Percentiles rank a stretch among this genome's conserved stretches.
These are phyloP conservation scores for Thielaviopsis populi DNA, from an alignment of 2,329 filamentous ascomycete species.

Conservation along the genomic window DNA sequence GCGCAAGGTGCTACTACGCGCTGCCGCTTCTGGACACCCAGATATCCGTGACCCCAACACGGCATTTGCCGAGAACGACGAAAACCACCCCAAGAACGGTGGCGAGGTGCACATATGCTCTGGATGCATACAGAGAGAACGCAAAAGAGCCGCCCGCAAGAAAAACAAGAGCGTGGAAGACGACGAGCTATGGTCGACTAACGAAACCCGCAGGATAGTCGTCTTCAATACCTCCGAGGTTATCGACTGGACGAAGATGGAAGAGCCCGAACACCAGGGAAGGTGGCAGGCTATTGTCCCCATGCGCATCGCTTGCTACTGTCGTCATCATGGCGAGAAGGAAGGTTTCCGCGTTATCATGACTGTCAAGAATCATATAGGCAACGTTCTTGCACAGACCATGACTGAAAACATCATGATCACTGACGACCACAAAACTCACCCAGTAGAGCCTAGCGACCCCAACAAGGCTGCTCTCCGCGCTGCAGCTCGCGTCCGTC, in stretches of 20 bases:
- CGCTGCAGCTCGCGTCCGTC: slow-evolving; percentile 24
- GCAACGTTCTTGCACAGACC: slow-evolving; percentile 64
- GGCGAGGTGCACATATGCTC: slow-evolving; percentile 86
- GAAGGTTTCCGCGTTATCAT: slow-evolving; percentile 81
- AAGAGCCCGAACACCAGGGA: slow-evolving; percentile 34
- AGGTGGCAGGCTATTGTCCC: slow-evolving; percentile 69
- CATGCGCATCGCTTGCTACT: slow-evolving; percentile 96
- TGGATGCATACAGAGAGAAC: slow-evolving; percentile 82
- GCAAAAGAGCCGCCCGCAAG: slow-evolving; percentile 80
- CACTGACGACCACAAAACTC: slow-evolving; percentile 94
- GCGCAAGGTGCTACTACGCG: slow-evolving; percentile 50
- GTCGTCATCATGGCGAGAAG: slow-evolving; percentile 88
- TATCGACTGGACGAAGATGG: slow-evolving; percentile 58
- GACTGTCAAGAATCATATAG: slow-evolving; percentile 71
- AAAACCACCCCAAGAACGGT: slow-evolving; percentile 64
- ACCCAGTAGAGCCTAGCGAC: slow-evolving; percentile 24
- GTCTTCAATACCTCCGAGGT: slow-evolving; percentile 85
- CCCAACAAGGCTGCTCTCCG: slow-evolving; percentile 11
- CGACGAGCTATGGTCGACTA: slow-evolving; percentile 70
- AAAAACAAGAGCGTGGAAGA: slow-evolving; percentile 89
- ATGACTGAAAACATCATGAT: slow-evolving; percentile 88
- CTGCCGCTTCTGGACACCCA: slow-evolving; percentile 28
- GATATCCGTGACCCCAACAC: slow-evolving; percentile 21
- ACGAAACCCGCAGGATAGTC: slow-evolving; percentile 67
- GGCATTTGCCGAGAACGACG: slow-evolving; percentile 35